These are phyloP conservation scores for Omphalea diandra DNA, from an alignment of 441 rosid species.

Conservation along the genomic window DNA sequence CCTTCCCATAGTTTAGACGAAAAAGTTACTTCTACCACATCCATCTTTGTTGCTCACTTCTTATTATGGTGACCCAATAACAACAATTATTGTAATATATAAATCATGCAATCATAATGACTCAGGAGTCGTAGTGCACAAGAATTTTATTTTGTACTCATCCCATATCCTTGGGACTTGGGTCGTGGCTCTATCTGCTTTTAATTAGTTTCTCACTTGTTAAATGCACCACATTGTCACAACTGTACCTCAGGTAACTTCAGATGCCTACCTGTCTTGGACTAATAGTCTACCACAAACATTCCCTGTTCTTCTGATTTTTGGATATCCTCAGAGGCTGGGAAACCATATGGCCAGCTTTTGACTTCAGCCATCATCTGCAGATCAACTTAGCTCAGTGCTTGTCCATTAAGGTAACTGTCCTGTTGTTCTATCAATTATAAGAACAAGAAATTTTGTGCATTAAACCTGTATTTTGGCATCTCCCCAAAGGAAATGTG, in stretches of 20 bases:
- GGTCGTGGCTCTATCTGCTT: not conserved
- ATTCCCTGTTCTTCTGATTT: constrained; percentile 56
- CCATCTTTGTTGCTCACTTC: not conserved
- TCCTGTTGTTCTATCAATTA: constrained; percentile 15
- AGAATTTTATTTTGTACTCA: not conserved
- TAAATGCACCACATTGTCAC: not conserved
- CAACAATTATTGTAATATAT: not conserved
- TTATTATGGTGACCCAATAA: not conserved
- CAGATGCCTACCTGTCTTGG: constrained; percentile 49
- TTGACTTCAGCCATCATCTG: constrained; percentile 63
- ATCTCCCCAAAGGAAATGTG: constrained; percentile 71
- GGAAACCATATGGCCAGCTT: constrained; percentile 85
- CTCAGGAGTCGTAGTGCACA: not conserved
- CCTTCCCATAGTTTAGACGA: too few relatives aligned
- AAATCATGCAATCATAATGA: not conserved
- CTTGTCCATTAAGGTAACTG: constrained; percentile 22
- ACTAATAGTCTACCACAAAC: constrained; percentile 65
- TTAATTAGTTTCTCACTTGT: not conserved
- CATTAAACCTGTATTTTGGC: constrained; percentile 66
- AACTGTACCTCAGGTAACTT: constrained; percentile 26
- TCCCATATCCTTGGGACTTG: not conserved
- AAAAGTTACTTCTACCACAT: too few relatives aligned
- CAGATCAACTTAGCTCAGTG: constrained; percentile 11
- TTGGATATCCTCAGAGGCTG: constrained; percentile 64
- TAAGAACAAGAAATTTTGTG: not conserved